Percentiles rank a stretch among this genome's conserved stretches.
phyloP scores from a whole-genome alignment of 345 rosid genomes.

The Euphorbia tirucalli region DNA sequence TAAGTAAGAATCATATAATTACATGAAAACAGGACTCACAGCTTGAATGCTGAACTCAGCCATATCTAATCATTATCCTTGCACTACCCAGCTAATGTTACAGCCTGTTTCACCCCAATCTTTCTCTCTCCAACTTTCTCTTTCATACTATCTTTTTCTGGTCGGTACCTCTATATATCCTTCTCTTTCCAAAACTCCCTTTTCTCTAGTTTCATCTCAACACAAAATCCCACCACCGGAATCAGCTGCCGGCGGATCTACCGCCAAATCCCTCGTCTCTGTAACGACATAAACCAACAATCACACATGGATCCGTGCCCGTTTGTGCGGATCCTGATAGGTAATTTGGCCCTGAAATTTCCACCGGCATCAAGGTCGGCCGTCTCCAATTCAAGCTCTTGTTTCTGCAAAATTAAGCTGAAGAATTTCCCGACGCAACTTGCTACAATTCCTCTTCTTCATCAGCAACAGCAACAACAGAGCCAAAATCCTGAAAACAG shows the following conservation, averaged over 20 bases:
- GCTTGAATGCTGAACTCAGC: background rate
- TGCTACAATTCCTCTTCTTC: constrained; percentile 37
- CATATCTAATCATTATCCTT: background rate
- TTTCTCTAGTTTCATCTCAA: background rate
- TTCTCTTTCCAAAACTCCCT: background rate
- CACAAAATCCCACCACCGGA: background rate
- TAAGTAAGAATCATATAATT: no score
- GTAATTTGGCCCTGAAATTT: constrained; percentile 65
- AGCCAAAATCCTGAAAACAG: constrained; percentile 14
- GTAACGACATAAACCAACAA: background rate
- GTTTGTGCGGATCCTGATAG: constrained; percentile 72
- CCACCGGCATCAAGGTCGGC: constrained; percentile 38
- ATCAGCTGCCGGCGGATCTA: background rate
- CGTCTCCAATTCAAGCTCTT: constrained; percentile 29
- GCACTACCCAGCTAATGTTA: constrained; percentile 47
- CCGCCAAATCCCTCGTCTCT: background rate
- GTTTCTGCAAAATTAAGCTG: constrained; percentile 66
- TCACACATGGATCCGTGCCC: constrained; percentile 90
- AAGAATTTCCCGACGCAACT: constrained; percentile 45
- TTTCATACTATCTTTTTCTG: background rate
- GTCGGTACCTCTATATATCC: constrained; percentile 3
- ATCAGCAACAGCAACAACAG: constrained; percentile 21
- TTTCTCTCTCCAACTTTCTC: background rate
- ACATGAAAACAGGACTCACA: no score
- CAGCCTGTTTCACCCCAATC: constrained; percentile 55